Evolutionary conservation across 2,329 filamentous ascomycete species (phyloP).

Genomic region (Plenodomus lindquistii): DNA sequence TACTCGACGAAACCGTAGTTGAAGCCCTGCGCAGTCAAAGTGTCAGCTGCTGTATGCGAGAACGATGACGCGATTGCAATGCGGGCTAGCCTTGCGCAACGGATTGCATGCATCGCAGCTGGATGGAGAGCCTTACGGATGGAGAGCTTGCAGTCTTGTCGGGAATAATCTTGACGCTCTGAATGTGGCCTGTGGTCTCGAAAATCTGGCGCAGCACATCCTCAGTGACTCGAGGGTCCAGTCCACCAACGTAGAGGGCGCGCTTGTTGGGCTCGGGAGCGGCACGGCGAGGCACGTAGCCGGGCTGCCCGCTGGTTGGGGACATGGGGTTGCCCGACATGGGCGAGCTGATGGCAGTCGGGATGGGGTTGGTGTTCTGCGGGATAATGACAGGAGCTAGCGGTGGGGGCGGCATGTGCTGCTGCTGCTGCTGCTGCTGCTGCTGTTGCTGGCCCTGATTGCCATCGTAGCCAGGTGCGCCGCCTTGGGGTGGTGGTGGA

Average conservation of each 20-base stretch:
- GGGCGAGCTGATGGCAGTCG: conserved; percentile 87
- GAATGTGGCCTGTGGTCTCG: conserved; percentile 96
- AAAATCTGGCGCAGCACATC: conserved; percentile 97
- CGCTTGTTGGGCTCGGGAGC: conserved; percentile 98
- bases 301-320: conserved; percentile 73
- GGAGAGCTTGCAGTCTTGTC: conserved; percentile 89
- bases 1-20: conserved; percentile 99
- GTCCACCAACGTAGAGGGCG: conserved; percentile 90
- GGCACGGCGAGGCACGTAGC: conserved; percentile 77
- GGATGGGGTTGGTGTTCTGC: conserved; percentile 94
- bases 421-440: conserved; percentile 69
- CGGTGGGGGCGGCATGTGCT: conserved; percentile 87
- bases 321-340: conserved; percentile 82
- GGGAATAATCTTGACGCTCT: conserved; percentile 99
- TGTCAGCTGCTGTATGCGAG: conserved; percentile 19
- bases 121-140: conserved; percentile 20
- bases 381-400: conserved; percentile 85
- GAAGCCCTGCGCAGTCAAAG: conserved; percentile 70
- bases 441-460: conserved; percentile 66
- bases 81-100: conserved; percentile 3
- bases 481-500: conserved; percentile 69
- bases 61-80: conserved; percentile 11
- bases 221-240: conserved; percentile 94
- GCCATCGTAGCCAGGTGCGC: conserved; percentile 79
- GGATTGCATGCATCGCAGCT: background rate